phyloP scores from a whole-genome alignment of 176 grass and related monocot genomes.

The Elymus sibiricus region DNA sequence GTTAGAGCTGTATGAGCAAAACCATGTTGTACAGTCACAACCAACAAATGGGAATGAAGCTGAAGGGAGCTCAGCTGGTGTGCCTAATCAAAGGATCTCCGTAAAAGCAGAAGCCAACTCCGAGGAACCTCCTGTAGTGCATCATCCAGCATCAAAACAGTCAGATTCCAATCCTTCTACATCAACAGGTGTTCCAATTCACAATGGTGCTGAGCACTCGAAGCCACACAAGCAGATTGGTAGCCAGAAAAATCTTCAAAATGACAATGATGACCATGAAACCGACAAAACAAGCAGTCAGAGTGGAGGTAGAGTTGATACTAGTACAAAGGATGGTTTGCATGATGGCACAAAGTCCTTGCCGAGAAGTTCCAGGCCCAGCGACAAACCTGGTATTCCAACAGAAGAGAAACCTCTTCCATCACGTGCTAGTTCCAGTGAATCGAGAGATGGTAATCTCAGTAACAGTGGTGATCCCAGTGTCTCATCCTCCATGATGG shows the following conservation, averaged over 20 bases:
- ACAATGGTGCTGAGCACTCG: slow-evolving; percentile 16
- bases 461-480: slow-evolving; percentile 38
- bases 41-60: slow-evolving; percentile 68
- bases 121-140: slow-evolving; percentile 47
- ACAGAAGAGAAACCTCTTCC: slow-evolving; percentile 24
- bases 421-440: slow-evolving; percentile 21
- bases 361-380: slow-evolving; percentile 32
- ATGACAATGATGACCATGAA: slow-evolving; percentile 15
- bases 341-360: slow-evolving; percentile 22
- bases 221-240: slow-evolving; percentile 46
- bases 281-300: slow-evolving; percentile 27
- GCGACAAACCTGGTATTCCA: slow-evolving; percentile 18
- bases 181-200: slow-evolving; percentile 24
- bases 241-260: slow-evolving; percentile 24
- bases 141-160: slow-evolving; percentile 38
- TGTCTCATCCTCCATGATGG: slow-evolving; percentile 58
- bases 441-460: slow-evolving; percentile 25
- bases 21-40: slow-evolving; percentile 43
- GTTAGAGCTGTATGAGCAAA: slow-evolving; percentile 88
- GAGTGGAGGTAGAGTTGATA: slow-evolving; percentile 34
- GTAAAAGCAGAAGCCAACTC: slow-evolving; percentile 37
- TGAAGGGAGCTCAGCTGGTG: slow-evolving; percentile 71
- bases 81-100: slow-evolving; percentile 48
- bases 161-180: slow-evolving; percentile 25
- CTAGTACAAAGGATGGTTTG: slow-evolving; percentile 18